Evolutionary conservation across 2,329 filamentous ascomycete genomes (phyloP).

Genomic region (Botrytis porri): DNA sequence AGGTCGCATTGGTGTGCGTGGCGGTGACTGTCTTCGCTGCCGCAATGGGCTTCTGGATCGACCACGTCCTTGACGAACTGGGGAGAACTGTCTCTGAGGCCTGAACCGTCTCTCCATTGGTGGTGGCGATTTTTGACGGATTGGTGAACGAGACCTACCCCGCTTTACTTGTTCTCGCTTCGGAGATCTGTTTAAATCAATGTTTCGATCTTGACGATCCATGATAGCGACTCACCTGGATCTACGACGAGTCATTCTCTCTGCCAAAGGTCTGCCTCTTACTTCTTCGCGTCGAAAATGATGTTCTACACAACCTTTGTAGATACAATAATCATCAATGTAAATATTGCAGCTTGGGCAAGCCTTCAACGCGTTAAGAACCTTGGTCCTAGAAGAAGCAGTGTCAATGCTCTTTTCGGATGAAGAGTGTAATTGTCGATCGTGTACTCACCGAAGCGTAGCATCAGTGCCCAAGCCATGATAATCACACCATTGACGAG

Average conservation of each 20-base stretch:
- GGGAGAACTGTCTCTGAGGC: conserved; percentile 11
- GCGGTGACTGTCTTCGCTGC: conserved; percentile 11
- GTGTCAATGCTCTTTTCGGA: background rate
- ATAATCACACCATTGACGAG: conserved; percentile 27
- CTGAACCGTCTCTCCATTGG: background rate
- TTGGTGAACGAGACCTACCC: conserved; percentile 7
- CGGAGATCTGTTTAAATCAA: conserved; percentile 11
- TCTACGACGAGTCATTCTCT: conserved; percentile 21
- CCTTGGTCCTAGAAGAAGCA: conserved; percentile 17
- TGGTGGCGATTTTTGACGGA: conserved; percentile 19
- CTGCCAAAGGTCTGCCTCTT: conserved; percentile 21
- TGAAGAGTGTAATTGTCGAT: background rate
- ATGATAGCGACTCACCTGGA: background rate
- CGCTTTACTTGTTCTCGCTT: conserved; percentile 2
- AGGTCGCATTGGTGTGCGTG: background rate
- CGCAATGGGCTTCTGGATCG: conserved; percentile 9
- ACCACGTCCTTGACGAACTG: background rate
- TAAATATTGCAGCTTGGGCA: conserved; percentile 29
- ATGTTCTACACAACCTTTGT: conserved; percentile 25
- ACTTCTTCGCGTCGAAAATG: conserved; percentile 21
- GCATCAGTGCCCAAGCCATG: conserved; percentile 26
- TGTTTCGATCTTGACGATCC: background rate
- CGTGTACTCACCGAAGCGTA: conserved; percentile 7
- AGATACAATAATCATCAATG: conserved; percentile 29
- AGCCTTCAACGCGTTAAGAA: conserved; percentile 29